Evolutionary conservation across 1,284 basidiomycete genomes (phyloP), one percentile per base, ranked within the genome.

Genomic region (Albatrellus sp.): DNA sequence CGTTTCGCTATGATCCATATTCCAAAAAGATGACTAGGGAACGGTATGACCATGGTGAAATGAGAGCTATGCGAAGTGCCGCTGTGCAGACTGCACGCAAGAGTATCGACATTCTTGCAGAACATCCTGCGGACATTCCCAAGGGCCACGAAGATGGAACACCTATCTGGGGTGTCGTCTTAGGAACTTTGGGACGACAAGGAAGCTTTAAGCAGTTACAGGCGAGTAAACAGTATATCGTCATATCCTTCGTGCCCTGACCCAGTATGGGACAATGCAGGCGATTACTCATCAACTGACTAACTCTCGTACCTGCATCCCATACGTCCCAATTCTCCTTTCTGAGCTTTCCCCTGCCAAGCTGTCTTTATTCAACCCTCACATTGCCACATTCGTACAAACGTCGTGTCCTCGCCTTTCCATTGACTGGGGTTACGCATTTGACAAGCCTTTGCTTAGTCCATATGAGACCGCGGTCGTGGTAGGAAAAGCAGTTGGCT

Each of bases 381-480:
- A 90, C 52, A 73, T 98, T 46, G 80, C 85, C 3, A 81, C 86
- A 0, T 97, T 97, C 57, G 80, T 98, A 16, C 94, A 98, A 60
- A 98, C 94, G 1, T 90, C 90, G 0, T 98, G 94, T 64, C 94
- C 94, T 2, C 77, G 94, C 12, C 65, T 98, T 42, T 93, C 90
- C 6, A 98, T 98, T 49, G 96, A 99, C 60, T 99, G 96, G 96
- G 92, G 92, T 2, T 92, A 92, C 57, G 94, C 94, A 0, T 99
- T 99, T 64, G 70, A 83, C 42, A 73, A 76, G 28, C 96, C 96
- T 0, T 67, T 98, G 38, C 66, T 99, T 24, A 94, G 82, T 53
- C 92, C 94, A 0, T 99, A 98, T 60, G 96, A 98, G 64, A 85
- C 90, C 0, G 82, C 84, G 8, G 88, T 98, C 2, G 90, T 85